Evolutionary conservation across 1,284 basidiomycete genomes (phyloP).

Genomic region (Moesziomyces antarcticus): DNA sequence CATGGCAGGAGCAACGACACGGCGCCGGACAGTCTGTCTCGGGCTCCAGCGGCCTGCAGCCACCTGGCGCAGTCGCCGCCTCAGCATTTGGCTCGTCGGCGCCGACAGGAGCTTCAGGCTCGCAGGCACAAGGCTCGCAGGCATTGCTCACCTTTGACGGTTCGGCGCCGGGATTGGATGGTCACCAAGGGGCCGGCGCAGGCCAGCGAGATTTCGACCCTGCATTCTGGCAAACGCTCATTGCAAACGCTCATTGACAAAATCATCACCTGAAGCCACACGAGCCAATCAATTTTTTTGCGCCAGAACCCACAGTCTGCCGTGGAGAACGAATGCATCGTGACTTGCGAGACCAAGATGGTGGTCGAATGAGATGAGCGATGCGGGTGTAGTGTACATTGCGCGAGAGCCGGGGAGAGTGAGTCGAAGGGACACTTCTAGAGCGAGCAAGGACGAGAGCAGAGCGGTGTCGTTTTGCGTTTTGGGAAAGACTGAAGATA

Average conservation of each 20-base stretch:
- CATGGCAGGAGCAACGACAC: constrained; percentile 22
- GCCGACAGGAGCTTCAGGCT: not conserved
- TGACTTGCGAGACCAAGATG: not conserved
- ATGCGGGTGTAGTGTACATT: constrained; percentile 41
- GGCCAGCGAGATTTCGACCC: constrained; percentile 39
- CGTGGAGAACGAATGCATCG: not conserved
- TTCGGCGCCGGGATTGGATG: constrained; percentile 3
- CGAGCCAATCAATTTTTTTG: not conserved
- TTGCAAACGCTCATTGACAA: constrained; percentile 54
- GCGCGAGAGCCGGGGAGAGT: constrained; percentile 8
- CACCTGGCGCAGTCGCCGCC: not conserved
- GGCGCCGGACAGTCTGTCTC: not conserved
- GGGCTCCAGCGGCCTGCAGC: not conserved
- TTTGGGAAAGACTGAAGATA: not conserved
- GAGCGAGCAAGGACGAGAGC: constrained; percentile 11
- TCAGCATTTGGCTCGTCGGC: constrained; percentile 3
- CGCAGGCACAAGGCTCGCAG: constrained; percentile 12
- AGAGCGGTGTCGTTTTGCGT: constrained; percentile 30
- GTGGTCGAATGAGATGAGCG: constrained; percentile 6
- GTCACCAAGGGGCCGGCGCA: not conserved
- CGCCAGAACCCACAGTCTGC: too few relatives aligned
- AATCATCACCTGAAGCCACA: constrained; percentile 40
- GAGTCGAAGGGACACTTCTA: not conserved
- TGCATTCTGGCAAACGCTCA: constrained; percentile 49
- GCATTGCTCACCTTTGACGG: constrained; percentile 17